Percentiles rank a stretch among this genome's conserved stretches.
phyloP scores from a whole-genome alignment of 2,329 filamentous ascomycete species.

The Lasiodiplodia sp. region DNA sequence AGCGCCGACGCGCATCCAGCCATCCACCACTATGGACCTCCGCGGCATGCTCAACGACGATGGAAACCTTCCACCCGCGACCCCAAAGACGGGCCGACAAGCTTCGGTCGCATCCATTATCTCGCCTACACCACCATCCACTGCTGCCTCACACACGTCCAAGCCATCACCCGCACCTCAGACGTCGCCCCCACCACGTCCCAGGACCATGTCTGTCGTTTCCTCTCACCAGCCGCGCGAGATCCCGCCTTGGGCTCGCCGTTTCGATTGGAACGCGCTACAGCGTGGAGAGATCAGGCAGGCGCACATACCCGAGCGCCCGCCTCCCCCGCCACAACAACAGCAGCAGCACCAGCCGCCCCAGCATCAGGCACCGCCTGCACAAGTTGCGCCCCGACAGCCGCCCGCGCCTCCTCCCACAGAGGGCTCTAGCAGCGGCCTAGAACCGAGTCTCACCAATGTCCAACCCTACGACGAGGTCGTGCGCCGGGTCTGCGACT shows the following conservation, averaged over 20 bases:
- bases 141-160: conserved; percentile 26
- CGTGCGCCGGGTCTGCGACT: conserved; percentile 79
- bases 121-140: conserved; percentile 26
- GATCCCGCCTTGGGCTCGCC: conserved; percentile 23
- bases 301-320: conserved; percentile 13
- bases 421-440: conserved; percentile 40
- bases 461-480: conserved; percentile 76
- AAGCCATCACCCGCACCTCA: conserved; percentile 22
- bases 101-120: conserved; percentile 24
- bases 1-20: conserved; percentile 7
- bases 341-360: conserved; percentile 34
- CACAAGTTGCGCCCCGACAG: conserved; percentile 24
- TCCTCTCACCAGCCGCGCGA: neutral
- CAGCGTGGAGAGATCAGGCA: conserved; percentile 35
- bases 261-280: conserved; percentile 26
- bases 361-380: conserved; percentile 29
- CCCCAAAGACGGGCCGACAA: conserved; percentile 26
- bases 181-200: conserved; percentile 8
- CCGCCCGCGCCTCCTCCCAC: conserved; percentile 27
- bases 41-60: conserved; percentile 28
- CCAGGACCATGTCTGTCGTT: neutral
- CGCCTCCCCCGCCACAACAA: conserved; percentile 21
- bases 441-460: conserved; percentile 70
- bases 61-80: conserved; percentile 16
- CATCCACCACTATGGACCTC: conserved; percentile 25